Base-by-base conservation (phyloP, 225 moss, liverwort and hornwort genomes). In the Physcomitrellopsis africana region DNA sequence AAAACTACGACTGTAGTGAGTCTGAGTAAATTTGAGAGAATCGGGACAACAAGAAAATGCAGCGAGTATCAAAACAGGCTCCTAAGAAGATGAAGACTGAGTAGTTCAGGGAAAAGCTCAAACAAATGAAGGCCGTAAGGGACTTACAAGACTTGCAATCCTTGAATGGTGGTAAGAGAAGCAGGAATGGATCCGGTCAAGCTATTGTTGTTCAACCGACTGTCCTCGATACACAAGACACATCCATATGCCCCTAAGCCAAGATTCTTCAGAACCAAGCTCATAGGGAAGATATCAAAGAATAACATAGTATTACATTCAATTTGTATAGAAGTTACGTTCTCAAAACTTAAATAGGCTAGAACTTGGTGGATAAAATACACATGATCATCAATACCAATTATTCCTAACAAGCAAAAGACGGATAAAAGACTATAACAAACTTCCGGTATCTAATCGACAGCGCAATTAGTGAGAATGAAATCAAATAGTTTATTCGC, bases 101-200 rank as follows among this genome's bases (percentile, higher is more conserved):
- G 17, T 48, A 65, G 60, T 65, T 60, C 24, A n/a, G 72, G 53
- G 59, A 51, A 52, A 51, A 65, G 63, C 63, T 57, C 56, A 49
- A 49, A 72, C 60, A 11, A 54, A 54, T 45, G 44, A 75, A 32
- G 60, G 75, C 55, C 59, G 27, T 14, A 65, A 69, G 18, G 42
- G 51, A 93, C 99, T 93, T 85, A 99, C 99, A 99, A 93, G 55
- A 99, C 95, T 95, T 99, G 99, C 32, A 99, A 83, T 62, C 83
- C 92, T 3, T 8, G 3, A 71, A 95, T 89, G 70, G 67, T 82
- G 26, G 99, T 99, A 19, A 99, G 86, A 23, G 90, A 82, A 73
- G 76, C 60, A 47, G 99, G 99, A 81, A 99, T 99, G 15, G 71
- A 20, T 51, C 86, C 95, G 32, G 68, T 51, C 80, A 99, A 85